These are phyloP conservation scores for Cylindricascospora bacillispora DNA, from an alignment of 1,139 yeast species.

Conservation along the genomic window DNA sequence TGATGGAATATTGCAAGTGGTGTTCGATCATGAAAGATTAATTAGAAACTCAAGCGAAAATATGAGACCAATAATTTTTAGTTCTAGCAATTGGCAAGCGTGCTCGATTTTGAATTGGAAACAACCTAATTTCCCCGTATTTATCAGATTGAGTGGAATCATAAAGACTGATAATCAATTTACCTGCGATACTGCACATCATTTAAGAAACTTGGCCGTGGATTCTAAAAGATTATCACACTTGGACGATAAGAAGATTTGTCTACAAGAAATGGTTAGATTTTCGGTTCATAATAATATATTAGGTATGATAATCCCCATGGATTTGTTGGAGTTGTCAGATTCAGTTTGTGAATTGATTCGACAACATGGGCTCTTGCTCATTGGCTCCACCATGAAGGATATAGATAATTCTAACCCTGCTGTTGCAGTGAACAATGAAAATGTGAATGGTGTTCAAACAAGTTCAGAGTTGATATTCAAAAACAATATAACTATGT, in stretches of 20 bases:
- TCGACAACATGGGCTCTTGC: slow-evolving; percentile 66
- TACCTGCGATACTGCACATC: slow-evolving; percentile 29
- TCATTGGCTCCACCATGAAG: no score
- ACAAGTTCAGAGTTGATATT: slow-evolving; percentile 55
- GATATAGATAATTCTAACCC: slow-evolving; percentile 15
- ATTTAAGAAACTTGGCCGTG: slow-evolving; percentile 10
- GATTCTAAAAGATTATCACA: slow-evolving; percentile 15
- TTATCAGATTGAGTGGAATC: slow-evolving; percentile 65
- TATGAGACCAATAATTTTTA: slow-evolving; percentile 56
- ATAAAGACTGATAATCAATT: slow-evolving; percentile 24
- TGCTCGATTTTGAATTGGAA: slow-evolving; percentile 95
- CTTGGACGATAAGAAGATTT: slow-evolving; percentile 35
- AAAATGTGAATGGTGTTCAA: slow-evolving; percentile 67
- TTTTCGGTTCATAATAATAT: slow-evolving; percentile 76
- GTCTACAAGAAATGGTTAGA: slow-evolving; percentile 48
- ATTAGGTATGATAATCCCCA: slow-evolving; percentile 70
- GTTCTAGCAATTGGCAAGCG: slow-evolving; percentile 76
- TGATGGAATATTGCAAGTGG: slow-evolving; percentile 56
- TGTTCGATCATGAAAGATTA: slow-evolving; percentile 65
- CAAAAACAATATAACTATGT: slow-evolving; percentile 56
- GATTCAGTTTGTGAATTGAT: slow-evolving; percentile 69
- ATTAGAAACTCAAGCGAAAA: slow-evolving; percentile 24
- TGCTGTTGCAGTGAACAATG: slow-evolving; percentile 19
- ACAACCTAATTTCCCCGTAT: slow-evolving; percentile 94
- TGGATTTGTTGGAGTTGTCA: slow-evolving; percentile 54